These are phyloP conservation scores for Solanum virginianum DNA, from an alignment of 257 asterid genomes.

Conservation along the genomic window DNA sequence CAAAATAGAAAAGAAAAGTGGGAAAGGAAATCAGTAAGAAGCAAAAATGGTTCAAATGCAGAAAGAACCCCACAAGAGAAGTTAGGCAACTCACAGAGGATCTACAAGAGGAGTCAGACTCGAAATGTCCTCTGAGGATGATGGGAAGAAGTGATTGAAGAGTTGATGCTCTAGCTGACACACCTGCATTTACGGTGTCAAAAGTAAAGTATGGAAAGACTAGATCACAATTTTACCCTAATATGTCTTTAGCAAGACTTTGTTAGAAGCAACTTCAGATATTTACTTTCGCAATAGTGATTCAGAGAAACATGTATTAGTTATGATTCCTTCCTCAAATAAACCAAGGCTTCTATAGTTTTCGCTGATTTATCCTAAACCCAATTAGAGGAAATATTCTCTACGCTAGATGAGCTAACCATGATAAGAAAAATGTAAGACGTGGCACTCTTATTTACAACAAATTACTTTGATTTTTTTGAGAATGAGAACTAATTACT, in stretches of 20 bases:
- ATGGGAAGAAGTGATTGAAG: slow-evolving; percentile 90
- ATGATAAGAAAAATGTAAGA: background rate
- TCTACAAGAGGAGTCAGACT: slow-evolving; percentile 89
- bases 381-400: background rate
- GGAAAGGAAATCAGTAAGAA: background rate
- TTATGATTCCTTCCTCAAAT: background rate
- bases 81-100: slow-evolving; percentile 64
- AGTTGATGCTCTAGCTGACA: slow-evolving; percentile 96
- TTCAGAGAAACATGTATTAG: background rate
- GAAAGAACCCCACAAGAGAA: slow-evolving; percentile 3
- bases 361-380: background rate
- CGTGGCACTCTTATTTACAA: background rate
- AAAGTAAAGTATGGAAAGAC: background rate
- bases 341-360: background rate
- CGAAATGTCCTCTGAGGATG: slow-evolving; percentile 82
- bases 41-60: background rate
- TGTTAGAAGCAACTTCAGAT: background rate
- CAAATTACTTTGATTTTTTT: background rate
- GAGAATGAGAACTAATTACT: background rate
- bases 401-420: background rate
- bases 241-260: background rate
- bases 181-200: slow-evolving; percentile 43
- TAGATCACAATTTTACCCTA: background rate
- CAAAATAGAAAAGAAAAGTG: background rate
- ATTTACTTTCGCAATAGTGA: background rate